Percentiles rank a stretch among this genome's conserved stretches.
These are phyloP conservation scores for Fusarium dlaminii DNA, from an alignment of 2,329 filamentous ascomycete genomes.

Conservation along the genomic window DNA sequence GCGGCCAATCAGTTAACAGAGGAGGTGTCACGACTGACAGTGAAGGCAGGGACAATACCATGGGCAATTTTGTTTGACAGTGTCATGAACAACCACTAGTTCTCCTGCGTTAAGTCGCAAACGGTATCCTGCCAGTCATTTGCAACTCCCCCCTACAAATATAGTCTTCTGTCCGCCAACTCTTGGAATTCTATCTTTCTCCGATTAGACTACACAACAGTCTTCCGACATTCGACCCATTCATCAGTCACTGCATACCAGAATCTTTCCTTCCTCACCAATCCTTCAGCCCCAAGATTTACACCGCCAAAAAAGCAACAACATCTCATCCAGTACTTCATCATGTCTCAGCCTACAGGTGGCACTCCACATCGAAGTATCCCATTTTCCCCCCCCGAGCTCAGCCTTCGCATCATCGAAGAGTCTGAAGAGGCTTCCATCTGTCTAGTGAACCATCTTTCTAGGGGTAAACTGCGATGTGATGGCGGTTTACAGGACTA, in stretches of 20 bases:
- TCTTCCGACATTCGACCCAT: background rate
- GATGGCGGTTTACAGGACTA: background rate
- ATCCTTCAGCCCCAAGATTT: background rate
- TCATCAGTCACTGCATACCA: background rate
- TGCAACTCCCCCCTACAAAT: background rate
- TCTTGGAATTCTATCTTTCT: background rate
- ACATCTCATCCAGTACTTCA: background rate
- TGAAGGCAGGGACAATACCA: background rate
- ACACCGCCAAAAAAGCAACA: no score
- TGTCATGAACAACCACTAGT: background rate
- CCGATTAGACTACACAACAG: background rate
- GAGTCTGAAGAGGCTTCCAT: background rate
- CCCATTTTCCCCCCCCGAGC: background rate
- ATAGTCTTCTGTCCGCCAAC: background rate
- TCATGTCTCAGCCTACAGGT: background rate
- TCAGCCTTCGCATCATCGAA: background rate
- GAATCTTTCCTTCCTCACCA: background rate
- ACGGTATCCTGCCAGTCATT: fast-evolving
- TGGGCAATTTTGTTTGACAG: background rate
- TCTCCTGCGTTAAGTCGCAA: fast-evolving
- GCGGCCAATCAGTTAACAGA: background rate
- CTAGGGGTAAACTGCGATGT: background rate
- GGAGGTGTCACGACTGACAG: background rate
- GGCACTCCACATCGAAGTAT: no score
- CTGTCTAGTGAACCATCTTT: background rate